Base-by-base conservation (phyloP, 2,329 filamentous ascomycete species). In the Hypoxylon sp. region DNA sequence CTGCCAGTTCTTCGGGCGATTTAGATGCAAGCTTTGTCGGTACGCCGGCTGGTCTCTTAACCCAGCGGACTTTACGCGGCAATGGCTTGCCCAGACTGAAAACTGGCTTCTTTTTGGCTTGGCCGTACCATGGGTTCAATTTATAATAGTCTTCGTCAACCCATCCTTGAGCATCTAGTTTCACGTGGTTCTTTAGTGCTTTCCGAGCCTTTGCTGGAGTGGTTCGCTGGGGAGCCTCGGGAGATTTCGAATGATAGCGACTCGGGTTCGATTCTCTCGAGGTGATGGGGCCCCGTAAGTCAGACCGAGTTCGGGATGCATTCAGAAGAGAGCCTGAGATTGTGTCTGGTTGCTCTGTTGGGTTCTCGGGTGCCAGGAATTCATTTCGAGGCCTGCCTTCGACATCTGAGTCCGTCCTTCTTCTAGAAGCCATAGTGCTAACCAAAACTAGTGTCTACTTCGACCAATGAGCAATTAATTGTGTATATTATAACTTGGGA, bases 41-140 rank as follows among this genome's bases (percentile, higher is more conserved):
- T 61, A 25, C 66, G 9, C 52, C 54, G 8, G 58, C 63, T 37
- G 59, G 32, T 45, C 54, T 57, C 37, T 50, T 63, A 9, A 1
- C 11, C 59, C 64, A 57, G 19, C 71, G 71, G 2, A 64, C 59
- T 14, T 51, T 60, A 21, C 64, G 73, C 4, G 73, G 74, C 3
- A 75, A 54, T 5, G 73, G 69, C 30, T 53, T 60, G 1, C 72
- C 71, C 9, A 76, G 51, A 39, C 74, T 74, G 41, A 70, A 76
- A n/a, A 74, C 54, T 2, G 72, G 70, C 48, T 70, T 74, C 23
- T 62, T 61, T 2, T 55, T 70, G 14, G 43, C 14, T 21, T 67
- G 52, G 14, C 67, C 67, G 21, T 75, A 64, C 73, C 68, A 75
- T 2, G 73, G 73, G 56, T 75, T 75, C n/a, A 50, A 39, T 9